Evolutionary conservation across 805 yeast species (phyloP).

Genomic region (Candida nonsorbophila): DNA sequence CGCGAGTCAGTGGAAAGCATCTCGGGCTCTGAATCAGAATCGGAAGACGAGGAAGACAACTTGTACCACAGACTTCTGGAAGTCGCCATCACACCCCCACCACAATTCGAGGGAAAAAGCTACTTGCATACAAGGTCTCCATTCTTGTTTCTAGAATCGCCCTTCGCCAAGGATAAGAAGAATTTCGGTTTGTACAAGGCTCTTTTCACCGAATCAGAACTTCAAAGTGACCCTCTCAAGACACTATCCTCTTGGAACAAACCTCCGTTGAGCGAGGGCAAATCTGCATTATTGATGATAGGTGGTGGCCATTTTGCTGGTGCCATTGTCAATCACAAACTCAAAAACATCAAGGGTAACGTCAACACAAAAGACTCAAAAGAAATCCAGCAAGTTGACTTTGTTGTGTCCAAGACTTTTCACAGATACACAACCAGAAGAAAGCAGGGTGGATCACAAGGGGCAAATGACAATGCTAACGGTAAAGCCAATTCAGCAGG

Average conservation of each 20-base stretch:
- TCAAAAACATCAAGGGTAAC: slow-evolving; percentile 52
- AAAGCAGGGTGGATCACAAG: slow-evolving; percentile 96
- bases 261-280: slow-evolving; percentile 18
- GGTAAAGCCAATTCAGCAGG: slow-evolving; percentile 98
- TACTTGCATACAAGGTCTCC: slow-evolving; percentile 70
- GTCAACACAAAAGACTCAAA: slow-evolving; percentile 38
- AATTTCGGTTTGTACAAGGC: slow-evolving; percentile 68
- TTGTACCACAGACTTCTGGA: slow-evolving; percentile 17
- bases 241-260: slow-evolving; percentile 35
- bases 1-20: slow-evolving; percentile 49
- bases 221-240: slow-evolving; percentile 43
- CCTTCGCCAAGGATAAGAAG: slow-evolving; percentile 35
- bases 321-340: slow-evolving; percentile 77
- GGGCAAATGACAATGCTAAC: slow-evolving; percentile 84
- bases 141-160: slow-evolving; percentile 51
- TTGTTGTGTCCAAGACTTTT: slow-evolving; percentile 76
- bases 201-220: slow-evolving; percentile 41
- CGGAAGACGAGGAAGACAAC: slow-evolving; percentile 19
- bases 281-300: slow-evolving; percentile 83
- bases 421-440: slow-evolving; percentile 95
- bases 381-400: slow-evolving; percentile 58
- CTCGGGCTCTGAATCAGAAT: slow-evolving; percentile 47
- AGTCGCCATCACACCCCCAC: slow-evolving; percentile 7
- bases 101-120: slow-evolving; percentile 26
- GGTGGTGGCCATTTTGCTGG: slow-evolving; percentile 99